Base-by-base conservation (phyloP, 805 yeast genomes). In the Pichia phayaonensis region DNA sequence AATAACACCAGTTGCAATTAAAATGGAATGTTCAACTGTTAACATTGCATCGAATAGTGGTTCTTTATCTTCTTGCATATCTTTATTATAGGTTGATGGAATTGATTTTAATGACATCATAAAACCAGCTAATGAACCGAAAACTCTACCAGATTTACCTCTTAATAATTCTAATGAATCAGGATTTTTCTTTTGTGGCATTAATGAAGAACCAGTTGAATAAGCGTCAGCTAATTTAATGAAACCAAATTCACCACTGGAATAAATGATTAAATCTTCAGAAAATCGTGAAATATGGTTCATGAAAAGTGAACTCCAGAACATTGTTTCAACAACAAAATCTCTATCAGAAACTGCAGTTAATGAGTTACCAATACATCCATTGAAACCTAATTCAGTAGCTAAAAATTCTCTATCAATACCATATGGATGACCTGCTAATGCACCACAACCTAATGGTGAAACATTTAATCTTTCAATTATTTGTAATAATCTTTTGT, bases 361-460 rank as follows among this genome's bases (percentile, higher is more conserved):
- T 60, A 94, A 73, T 1, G 98, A 92, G 71, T 94, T 94, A 49
- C 98, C 98, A 72, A 94, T 90, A 44, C 88, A 90, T 5, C 90
- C 83, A 49, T 74, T 70, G 61, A 94, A 94, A 0, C 92, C 95
- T 42, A 94, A 75, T 20, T 81, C 86, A 45, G 76, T 63, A 23
- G 97, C 96, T 57, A 94, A 69, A 61, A 71, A 90, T 65, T 92
- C 96, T 65, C 99, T 79, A 70, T 94, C 98, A 57, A 94, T 88
- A n/a, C 98, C 98, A 64, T 90, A 94, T 40, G 99, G 99, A 67
- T 94, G 99, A 51, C 99, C 99, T 20, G 99, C 99, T 54, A 94
- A 77, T 8, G 99, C 99, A 61, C 99, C 99, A 6, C 92, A 83
- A 49, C 99, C 99, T 54, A 94, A 76, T 42, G 99, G 99, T 38